A percentile compares a stretch with the other conserved stretches of the same genome.
These are phyloP conservation scores for Clitopilus hobsonii DNA, from an alignment of 768 basidiomycete species.

Conservation along the genomic window DNA sequence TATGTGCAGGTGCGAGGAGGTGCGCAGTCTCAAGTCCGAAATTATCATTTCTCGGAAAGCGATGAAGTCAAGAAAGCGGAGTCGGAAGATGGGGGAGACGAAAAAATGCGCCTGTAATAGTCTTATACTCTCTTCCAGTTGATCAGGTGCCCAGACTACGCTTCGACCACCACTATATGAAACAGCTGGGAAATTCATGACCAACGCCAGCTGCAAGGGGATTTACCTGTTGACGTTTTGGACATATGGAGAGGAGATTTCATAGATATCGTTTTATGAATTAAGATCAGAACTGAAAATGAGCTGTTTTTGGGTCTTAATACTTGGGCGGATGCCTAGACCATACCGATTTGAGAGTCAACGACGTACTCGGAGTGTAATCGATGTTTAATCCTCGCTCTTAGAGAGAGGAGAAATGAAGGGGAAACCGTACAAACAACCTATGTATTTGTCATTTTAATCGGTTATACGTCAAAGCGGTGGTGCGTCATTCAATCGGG, in stretches of 20 bases:
- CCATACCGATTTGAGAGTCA: background rate
- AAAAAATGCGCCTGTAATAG: background rate
- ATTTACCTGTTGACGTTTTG: background rate
- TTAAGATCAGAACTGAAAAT: background rate
- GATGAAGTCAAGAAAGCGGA: background rate
- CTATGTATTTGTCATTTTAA: background rate
- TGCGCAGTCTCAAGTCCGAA: too few species aligned
- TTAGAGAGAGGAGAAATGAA: too few species aligned
- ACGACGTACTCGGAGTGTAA: too few species aligned
- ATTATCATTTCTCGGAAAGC: background rate
- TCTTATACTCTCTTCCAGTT: background rate
- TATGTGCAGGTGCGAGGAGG: too few species aligned
- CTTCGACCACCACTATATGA: background rate
- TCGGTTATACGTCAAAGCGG: too few species aligned
- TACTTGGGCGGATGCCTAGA: background rate
- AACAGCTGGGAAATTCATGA: background rate
- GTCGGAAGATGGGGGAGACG: background rate
- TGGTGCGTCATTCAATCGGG: too few species aligned
- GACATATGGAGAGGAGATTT: background rate
- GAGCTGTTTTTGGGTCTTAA: background rate
- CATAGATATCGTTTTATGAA: background rate
- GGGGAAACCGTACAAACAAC: too few species aligned
- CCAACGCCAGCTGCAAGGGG: background rate
- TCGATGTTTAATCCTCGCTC: too few species aligned
- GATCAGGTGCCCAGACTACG: background rate